Evolutionary conservation across 805 yeast genomes (phyloP).

Genomic region (Ogataea methylovora): DNA sequence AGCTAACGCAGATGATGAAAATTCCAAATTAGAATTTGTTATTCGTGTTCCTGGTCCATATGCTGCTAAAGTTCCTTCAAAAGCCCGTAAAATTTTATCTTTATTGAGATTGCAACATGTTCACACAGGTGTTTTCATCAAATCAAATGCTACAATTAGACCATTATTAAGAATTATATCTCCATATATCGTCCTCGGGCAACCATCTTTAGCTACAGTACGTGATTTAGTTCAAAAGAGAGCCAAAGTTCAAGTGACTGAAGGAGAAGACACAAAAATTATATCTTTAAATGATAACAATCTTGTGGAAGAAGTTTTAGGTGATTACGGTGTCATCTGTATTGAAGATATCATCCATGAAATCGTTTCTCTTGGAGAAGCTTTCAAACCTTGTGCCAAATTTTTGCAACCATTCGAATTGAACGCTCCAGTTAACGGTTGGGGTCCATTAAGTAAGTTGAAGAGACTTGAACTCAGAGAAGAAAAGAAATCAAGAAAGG

Average conservation of each 20-base stretch:
- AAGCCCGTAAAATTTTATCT: conserved; percentile 51
- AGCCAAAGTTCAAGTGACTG: conserved; percentile 42
- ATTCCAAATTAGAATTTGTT: conserved; percentile 51
- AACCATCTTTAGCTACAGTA: conserved; percentile 65
- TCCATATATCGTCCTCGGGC: conserved; percentile 69
- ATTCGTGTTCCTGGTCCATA: conserved; percentile 61
- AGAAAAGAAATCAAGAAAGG: conserved; percentile 36
- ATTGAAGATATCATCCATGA: conserved; percentile 76
- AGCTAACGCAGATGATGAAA: conserved; percentile 25
- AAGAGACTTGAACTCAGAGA: conserved; percentile 52
- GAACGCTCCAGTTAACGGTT: conserved; percentile 64
- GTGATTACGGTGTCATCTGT: conserved; percentile 67
- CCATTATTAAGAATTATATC: conserved; percentile 61
- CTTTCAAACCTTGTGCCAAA: conserved; percentile 50
- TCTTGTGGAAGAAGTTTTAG: conserved; percentile 63
- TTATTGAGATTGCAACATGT: conserved; percentile 51
- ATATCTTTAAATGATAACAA: conserved; percentile 65
- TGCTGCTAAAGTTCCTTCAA: conserved; percentile 58
- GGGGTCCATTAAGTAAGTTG: conserved; percentile 65
- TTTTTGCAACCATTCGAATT: conserved; percentile 68
- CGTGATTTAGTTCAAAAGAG: conserved; percentile 73
- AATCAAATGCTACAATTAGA: conserved; percentile 47
- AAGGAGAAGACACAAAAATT: conserved; percentile 21
- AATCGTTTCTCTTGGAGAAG: conserved; percentile 52
- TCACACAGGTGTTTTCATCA: conserved; percentile 68